Percentiles rank a stretch among this genome's conserved stretches.
Evolutionary conservation across 2,329 filamentous ascomycete species (phyloP).

Genomic region (Fonsecaea nubica): DNA sequence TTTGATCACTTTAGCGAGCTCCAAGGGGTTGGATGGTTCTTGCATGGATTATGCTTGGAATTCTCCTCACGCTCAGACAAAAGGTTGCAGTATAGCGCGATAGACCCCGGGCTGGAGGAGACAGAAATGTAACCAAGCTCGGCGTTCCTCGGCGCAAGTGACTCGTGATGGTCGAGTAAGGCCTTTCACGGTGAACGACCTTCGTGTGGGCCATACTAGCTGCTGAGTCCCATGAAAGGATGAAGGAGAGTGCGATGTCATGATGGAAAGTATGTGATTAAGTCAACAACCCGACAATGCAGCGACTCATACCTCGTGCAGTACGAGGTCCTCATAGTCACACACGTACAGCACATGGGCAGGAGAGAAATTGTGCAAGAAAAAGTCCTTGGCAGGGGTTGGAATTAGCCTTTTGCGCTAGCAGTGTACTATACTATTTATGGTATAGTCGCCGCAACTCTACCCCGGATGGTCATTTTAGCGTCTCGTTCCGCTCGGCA

Average conservation of each 20-base stretch:
- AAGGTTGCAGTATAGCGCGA: neutral
- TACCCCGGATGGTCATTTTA: neutral
- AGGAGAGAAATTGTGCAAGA: neutral
- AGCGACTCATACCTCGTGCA: too few species aligned
- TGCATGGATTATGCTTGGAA: neutral
- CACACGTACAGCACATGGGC: neutral
- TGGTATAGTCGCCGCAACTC: neutral
- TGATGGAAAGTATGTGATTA: too few species aligned
- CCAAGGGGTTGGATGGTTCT: neutral
- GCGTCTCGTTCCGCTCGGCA: neutral
- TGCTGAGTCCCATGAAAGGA: too few species aligned
- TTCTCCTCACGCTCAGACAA: neutral
- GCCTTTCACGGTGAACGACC: too few species aligned
- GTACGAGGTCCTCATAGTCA: too few species aligned
- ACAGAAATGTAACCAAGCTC: neutral
- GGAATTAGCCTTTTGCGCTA: constrained; percentile 18
- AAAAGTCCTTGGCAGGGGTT: constrained; percentile 4
- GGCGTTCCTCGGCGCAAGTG: neutral
- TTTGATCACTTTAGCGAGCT: neutral
- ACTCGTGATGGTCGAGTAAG: too few species aligned
- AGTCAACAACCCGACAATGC: too few species aligned
- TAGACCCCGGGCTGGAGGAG: neutral
- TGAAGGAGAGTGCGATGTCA: too few species aligned
- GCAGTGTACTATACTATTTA: neutral
- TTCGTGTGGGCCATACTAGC: too few species aligned